Evolutionary conservation across 495 filamentous ascomycete genomes (phyloP), one percentile per base, ranked within the genome.

Genomic region (Penicillium bovifimosum): DNA sequence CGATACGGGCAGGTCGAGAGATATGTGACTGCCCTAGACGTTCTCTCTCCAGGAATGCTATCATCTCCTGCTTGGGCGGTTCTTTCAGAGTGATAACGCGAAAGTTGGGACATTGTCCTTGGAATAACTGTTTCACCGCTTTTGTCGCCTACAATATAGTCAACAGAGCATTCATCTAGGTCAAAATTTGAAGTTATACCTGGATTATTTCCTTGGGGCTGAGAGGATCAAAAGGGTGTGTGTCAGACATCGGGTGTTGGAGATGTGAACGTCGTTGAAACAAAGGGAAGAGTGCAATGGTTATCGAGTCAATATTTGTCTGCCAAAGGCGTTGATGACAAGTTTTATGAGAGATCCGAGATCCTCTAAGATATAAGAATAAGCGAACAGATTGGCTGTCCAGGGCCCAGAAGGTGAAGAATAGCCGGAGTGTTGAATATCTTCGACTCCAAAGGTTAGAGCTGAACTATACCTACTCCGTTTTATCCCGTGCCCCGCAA

Each of bases 221-320:
- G 7, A 66, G 47, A n/a, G 64, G 64, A 32, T 66, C 64, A 26
- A 66, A 60, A n/a, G 64, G 64, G 39, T 66, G 64, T 1, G 38
- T 34, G 11, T 8, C 18, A 5, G 56, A 33, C 47, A 54, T 62
- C 1, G 27, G 35, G 33, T 34, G 29, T 3, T n/a, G 13, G 18
- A n/a, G n/a, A n/a, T n/a, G n/a, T n/a, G n/a, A n/a, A n/a, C n/a
- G n/a, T n/a, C n/a, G n/a, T n/a, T n/a, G n/a, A n/a, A n/a, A n/a
- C n/a, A n/a, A n/a, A n/a, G n/a, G n/a, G 20, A 24, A 24, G 20
- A 4, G 20, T 24, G 20, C 20, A 4, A 24, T 2, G 20, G 4
- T 24, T 24, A 24, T 28, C 9, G 5, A 33, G 28, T 9, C 27
- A 47, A 20, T 41, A 14, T n/a, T 9, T 13, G 13, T 53, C 13